phyloP scores from a whole-genome alignment of 192 early-diverging fungal genomes.

The Dissophora ornata region DNA sequence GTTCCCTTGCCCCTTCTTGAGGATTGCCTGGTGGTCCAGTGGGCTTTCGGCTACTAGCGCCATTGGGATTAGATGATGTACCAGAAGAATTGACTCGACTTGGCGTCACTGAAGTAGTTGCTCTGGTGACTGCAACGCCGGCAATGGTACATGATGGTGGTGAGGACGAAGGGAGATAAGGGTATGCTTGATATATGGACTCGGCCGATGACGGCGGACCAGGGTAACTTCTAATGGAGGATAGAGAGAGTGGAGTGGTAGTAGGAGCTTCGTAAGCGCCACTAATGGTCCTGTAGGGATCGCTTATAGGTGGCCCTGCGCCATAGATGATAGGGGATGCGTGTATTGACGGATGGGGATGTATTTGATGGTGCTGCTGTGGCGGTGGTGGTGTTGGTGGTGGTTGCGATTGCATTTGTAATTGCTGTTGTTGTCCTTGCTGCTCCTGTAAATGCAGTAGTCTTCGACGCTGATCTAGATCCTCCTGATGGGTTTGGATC shows the following conservation, averaged over 20 bases:
- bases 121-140: neutral
- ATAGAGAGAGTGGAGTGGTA: no score
- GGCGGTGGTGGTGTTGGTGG: no score
- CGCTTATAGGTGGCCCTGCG: neutral
- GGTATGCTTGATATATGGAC: neutral
- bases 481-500: conserved; percentile 25
- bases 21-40: no score
- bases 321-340: conserved; percentile 6
- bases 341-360: neutral
- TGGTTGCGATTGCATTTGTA: no score
- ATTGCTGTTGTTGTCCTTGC: conserved; percentile 18
- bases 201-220: neutral
- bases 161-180: neutral
- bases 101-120: neutral
- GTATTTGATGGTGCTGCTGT: neutral
- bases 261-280: neutral
- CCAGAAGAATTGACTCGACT: conserved; percentile 13
- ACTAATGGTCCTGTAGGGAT: conserved; percentile 1
- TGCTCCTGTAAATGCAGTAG: conserved; percentile 22
- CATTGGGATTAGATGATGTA: no score
- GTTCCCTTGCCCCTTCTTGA: no score
- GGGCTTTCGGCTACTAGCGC: no score
- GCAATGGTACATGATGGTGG: neutral
- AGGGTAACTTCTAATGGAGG: neutral
- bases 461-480: conserved; percentile 28